Base-by-base conservation (phyloP, 1,284 basidiomycete species). In the Rhodotorula sp. region DNA sequence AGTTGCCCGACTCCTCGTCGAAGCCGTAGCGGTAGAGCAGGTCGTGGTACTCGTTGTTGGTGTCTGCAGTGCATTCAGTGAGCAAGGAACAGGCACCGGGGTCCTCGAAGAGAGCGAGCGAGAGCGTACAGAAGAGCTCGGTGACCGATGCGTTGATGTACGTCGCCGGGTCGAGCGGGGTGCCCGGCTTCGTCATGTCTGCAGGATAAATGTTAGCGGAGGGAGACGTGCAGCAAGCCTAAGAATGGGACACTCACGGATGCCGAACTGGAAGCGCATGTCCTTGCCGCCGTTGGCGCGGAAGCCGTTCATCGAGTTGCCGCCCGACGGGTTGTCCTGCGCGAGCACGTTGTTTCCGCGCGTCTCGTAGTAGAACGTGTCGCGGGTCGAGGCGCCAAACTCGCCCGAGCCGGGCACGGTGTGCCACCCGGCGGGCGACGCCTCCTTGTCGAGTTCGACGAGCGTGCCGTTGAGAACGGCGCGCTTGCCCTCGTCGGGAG, bases 361-460 rank as follows among this genome's bases (percentile, higher is more conserved):
- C 0, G 93, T 96, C 13, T 88, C 90, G 49, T 88, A 88, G 64
- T 89, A 91, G 79, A 89, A 90, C 73, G 87, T 83, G 70, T 79
- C 80, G 64, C 66, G 65, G 42, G 79, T 81, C 55, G 77, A 78
- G 41, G 23, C 49, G n/a, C 53, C 44, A 19, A 25, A 45, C 25
- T 25, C 44, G 53, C 78, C 74, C 59, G 78, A 70, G 46, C 81
- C 80, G n/a, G 84, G 84, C 77, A 85, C 82, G 41, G 81, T 75
- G 80, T 97, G 93, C 94, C 94, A 97, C 19, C 94, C 94, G 49
- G 86, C 84, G 34, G 94, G 93, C 58, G 91, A 93, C 9, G 93
- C 92, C 54, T 72, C 68, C 19, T 34, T 53, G 57, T 78, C 77
- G 41, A 74, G 62, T 52, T 70, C 66, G 61, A 77, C 67, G 49